Percentiles rank a stretch among this genome's conserved stretches.
Evolutionary conservation across 2,329 filamentous ascomycete genomes (phyloP).

Genomic region (Monilinia fructigena): DNA sequence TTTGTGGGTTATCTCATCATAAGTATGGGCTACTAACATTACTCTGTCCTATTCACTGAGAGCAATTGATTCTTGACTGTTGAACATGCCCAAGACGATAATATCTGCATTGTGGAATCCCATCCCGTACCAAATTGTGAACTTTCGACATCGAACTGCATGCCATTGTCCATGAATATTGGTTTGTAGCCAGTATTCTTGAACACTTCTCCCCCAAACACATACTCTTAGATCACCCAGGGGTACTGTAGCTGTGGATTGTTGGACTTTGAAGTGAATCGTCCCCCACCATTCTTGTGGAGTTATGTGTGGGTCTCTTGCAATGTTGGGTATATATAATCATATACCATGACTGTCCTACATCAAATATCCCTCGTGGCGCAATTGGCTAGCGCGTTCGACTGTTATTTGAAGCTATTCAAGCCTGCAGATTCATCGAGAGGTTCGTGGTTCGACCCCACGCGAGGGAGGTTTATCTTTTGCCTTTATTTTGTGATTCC

Average conservation of each 20-base stretch:
- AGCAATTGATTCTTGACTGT: neutral
- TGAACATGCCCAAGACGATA: neutral
- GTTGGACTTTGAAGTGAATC: neutral
- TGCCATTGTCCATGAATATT: neutral
- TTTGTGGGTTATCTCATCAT: neutral
- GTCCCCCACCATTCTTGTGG: slow-evolving; percentile 12
- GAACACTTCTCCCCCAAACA: neutral
- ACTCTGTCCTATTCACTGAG: neutral
- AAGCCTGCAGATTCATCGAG: too few relatives aligned
- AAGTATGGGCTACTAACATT: neutral
- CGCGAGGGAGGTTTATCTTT: neutral
- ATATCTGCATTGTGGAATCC: neutral
- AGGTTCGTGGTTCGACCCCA: slow-evolving; percentile 8
- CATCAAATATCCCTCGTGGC: slow-evolving; percentile 20
- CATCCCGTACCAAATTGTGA: neutral
- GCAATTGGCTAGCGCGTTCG: neutral
- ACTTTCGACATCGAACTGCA: neutral
- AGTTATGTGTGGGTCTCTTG: slow-evolving; percentile 1
- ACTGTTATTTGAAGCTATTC: too few relatives aligned
- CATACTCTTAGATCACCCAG: neutral
- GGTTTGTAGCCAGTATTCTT: neutral
- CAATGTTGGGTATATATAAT: neutral
- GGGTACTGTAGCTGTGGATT: neutral
- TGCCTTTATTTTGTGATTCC: neutral
- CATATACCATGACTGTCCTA: accelerated